Evolutionary conservation across 345 rosid genomes (phyloP).

Genomic region (Melaleuca quinquenervia): DNA sequence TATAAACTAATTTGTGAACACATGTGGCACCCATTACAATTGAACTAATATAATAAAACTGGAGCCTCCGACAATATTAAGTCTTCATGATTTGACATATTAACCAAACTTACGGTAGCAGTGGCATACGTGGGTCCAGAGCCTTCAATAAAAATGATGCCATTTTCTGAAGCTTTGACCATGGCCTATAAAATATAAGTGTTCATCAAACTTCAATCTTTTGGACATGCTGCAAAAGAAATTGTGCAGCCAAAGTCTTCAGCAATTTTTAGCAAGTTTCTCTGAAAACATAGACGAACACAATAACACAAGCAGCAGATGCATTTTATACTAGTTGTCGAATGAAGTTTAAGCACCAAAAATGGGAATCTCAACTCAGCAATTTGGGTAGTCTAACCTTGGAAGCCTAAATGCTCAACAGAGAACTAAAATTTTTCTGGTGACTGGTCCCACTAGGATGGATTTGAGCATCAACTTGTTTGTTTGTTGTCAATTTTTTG

Average conservation of each 20-base stretch:
- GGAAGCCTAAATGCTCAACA: background rate
- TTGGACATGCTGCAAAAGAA: background rate
- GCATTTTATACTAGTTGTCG: background rate
- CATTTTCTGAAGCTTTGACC: conserved; percentile 60
- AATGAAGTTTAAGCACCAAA: background rate
- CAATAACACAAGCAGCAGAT: background rate
- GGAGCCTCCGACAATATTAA: background rate
- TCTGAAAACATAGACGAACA: background rate
- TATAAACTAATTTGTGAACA: background rate
- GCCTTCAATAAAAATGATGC: conserved; percentile 68
- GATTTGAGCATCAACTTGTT: background rate
- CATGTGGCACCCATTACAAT: background rate
- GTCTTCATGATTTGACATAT: background rate
- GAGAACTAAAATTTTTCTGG: background rate
- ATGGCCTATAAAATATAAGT: conserved; percentile 48
- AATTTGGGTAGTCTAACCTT: background rate
- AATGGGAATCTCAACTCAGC: background rate
- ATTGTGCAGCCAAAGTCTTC: background rate
- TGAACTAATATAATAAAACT: background rate
- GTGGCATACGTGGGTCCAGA: conserved; percentile 97
- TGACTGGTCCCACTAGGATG: background rate
- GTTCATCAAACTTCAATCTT: background rate
- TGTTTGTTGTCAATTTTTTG: background rate
- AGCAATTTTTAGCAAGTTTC: background rate
- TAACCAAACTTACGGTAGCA: conserved; percentile 38